Evolutionary conservation across 2,329 filamentous ascomycete genomes (phyloP).

Genomic region (Fusarium stilboides): DNA sequence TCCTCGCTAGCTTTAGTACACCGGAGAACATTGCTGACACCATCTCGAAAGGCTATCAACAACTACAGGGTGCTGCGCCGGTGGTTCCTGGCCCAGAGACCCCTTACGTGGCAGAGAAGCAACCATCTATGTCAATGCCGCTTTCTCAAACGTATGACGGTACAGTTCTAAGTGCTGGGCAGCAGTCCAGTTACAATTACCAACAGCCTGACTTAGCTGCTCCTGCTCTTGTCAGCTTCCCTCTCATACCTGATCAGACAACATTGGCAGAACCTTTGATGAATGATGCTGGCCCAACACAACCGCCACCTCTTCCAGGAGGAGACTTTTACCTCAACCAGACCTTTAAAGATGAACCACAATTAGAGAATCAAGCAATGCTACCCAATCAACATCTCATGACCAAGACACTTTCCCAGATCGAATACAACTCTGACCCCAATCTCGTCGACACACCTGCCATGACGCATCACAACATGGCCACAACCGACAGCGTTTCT

Average conservation of each 20-base stretch:
- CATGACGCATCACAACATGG: conserved; percentile 37
- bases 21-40: conserved; percentile 28
- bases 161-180: conserved; percentile 29
- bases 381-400: conserved; percentile 38
- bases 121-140: conserved; percentile 44
- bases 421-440: conserved; percentile 41
- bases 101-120: conserved; percentile 54
- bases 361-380: conserved; percentile 35
- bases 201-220: conserved; percentile 39
- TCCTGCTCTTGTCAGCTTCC: conserved; percentile 44
- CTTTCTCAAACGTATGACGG: conserved; percentile 40
- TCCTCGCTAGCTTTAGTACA: background rate
- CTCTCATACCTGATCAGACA: conserved; percentile 40
- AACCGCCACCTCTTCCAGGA: conserved; percentile 36
- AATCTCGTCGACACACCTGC: conserved; percentile 28
- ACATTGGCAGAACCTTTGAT: conserved; percentile 36
- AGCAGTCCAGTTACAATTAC: conserved; percentile 34
- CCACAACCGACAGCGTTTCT: conserved; percentile 27
- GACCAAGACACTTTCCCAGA: conserved; percentile 35
- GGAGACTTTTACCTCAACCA: conserved; percentile 43
- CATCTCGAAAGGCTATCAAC: conserved; percentile 54
- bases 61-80: conserved; percentile 47
- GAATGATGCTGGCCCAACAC: conserved; percentile 24
- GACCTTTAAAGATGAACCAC: conserved; percentile 42
- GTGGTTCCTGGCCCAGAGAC: conserved; percentile 51